A percentile compares a stretch with the other conserved stretches of the same genome.
These are phyloP conservation scores for Solanum ahanhuiri DNA, from an alignment of 257 asterid genomes.

Conservation along the genomic window DNA sequence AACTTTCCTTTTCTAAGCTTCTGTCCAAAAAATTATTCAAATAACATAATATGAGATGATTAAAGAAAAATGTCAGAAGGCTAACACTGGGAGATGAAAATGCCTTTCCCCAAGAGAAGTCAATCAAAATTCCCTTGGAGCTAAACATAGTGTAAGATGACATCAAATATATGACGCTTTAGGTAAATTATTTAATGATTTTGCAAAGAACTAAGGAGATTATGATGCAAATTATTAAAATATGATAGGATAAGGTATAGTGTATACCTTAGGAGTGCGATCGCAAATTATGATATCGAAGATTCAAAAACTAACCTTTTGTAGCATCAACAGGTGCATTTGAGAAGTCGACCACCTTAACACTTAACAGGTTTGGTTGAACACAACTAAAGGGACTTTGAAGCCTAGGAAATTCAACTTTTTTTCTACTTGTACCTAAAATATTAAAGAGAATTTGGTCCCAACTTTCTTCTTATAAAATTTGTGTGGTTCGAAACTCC, in stretches of 20 bases:
- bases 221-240: background rate
- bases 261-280: background rate
- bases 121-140: too few species aligned
- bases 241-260: background rate
- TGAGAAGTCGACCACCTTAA: constrained; percentile 22
- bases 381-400: constrained; percentile 54
- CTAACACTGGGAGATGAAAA: too few species aligned
- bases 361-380: background rate
- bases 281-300: constrained; percentile 11
- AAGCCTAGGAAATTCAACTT: constrained; percentile 1
- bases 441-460: background rate
- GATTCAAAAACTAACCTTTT: constrained; percentile 52
- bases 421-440: background rate
- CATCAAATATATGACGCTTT: too few species aligned
- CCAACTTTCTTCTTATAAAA: too few species aligned
- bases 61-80: too few species aligned
- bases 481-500: too few species aligned
- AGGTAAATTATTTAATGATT: too few species aligned
- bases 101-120: too few species aligned
- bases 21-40: too few species aligned
- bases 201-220: background rate
- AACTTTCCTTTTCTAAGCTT: background rate
- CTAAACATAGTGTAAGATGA: background rate
- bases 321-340: constrained; percentile 65
- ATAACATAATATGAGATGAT: too few species aligned